Percentiles rank a stretch among this genome's conserved stretches.
Conservation (phyloP, 805 yeast genomes). For the Lipomyces kockii region DNA sequence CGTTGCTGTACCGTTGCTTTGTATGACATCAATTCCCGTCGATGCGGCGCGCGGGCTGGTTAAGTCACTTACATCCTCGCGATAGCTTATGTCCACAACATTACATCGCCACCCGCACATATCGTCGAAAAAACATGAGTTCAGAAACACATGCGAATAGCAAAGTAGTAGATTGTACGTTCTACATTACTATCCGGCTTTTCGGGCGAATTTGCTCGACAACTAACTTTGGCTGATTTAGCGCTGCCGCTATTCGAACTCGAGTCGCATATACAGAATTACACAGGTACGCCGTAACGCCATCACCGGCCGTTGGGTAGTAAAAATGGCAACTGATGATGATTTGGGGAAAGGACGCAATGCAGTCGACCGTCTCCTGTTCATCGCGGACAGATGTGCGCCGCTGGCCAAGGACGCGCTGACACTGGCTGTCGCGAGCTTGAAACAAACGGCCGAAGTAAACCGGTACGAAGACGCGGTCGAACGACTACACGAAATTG, state of each 20-base stretch:
- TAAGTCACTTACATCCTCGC: too few relatives aligned
- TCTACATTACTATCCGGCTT: too few relatives aligned
- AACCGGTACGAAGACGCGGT: constrained; percentile 27
- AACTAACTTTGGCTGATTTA: background rate
- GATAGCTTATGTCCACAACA: too few relatives aligned
- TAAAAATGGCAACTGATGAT: too few relatives aligned
- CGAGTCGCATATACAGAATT: constrained; percentile 30
- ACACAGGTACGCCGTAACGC: constrained; percentile 26
- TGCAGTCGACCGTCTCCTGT: constrained; percentile 29
- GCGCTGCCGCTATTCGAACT: constrained; percentile 30
- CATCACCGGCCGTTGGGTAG: too few relatives aligned
- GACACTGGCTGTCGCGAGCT: constrained; percentile 21
- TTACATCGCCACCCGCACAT: too few relatives aligned
- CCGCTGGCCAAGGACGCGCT: constrained; percentile 23
- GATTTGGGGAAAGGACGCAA: too few relatives aligned
- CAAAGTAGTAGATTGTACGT: background rate
- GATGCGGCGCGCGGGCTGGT: too few relatives aligned
- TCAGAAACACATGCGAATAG: background rate
- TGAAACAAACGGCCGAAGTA: constrained; percentile 23
- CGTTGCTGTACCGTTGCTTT: too few relatives aligned
- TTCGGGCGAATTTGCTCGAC: too few relatives aligned
- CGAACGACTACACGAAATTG: constrained; percentile 9
- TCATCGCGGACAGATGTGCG: constrained; percentile 33
- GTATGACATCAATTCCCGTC: too few relatives aligned
- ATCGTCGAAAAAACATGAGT: background rate